A percentile compares a stretch with the other conserved stretches of the same genome.
Conservation (phyloP, 768 basidiomycete species). For the Kockovaella imperatae region DNA sequence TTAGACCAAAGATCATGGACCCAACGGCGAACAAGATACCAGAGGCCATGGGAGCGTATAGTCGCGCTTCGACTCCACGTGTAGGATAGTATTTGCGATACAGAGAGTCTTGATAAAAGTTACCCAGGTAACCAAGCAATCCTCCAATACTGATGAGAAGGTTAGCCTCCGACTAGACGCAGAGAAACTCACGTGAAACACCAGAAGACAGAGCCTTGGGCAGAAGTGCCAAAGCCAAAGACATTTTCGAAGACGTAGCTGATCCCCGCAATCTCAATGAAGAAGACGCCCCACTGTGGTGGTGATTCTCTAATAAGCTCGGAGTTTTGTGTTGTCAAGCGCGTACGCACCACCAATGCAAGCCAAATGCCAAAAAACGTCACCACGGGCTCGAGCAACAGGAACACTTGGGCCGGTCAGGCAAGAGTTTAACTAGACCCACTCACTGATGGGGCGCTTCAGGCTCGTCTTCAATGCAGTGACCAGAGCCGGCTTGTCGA, state of each 20-base stretch:
- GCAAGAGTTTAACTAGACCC: not conserved
- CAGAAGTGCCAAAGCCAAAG: slow-evolving; percentile 56
- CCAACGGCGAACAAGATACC: slow-evolving; percentile 38
- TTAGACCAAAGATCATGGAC: slow-evolving; percentile 63
- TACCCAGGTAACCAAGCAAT: not conserved
- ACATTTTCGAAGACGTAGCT: slow-evolving; percentile 54
- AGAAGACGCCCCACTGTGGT: slow-evolving; percentile 62
- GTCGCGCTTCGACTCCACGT: slow-evolving; percentile 39
- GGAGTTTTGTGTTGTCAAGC: not conserved
- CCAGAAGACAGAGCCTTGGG: slow-evolving; percentile 59
- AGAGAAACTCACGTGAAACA: slow-evolving; percentile 50
- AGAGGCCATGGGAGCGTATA: slow-evolving; percentile 38
- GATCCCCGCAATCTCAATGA: slow-evolving; percentile 53
- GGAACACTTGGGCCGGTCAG: slow-evolving; percentile 49
- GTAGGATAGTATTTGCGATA: slow-evolving; percentile 27
- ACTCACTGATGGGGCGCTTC: slow-evolving; percentile 63
- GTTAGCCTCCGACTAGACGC: not conserved
- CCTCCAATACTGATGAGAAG: not conserved
- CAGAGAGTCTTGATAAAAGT: not conserved
- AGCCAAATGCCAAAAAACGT: slow-evolving; percentile 52
- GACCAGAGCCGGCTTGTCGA: slow-evolving; percentile 27
- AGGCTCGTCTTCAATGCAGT: slow-evolving; percentile 61
- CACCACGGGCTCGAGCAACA: slow-evolving; percentile 67
- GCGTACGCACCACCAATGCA: slow-evolving; percentile 49
- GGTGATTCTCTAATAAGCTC: not conserved